Conservation (phyloP, 2,329 filamentous ascomycete species). For the Seiridium unicorne region DNA sequence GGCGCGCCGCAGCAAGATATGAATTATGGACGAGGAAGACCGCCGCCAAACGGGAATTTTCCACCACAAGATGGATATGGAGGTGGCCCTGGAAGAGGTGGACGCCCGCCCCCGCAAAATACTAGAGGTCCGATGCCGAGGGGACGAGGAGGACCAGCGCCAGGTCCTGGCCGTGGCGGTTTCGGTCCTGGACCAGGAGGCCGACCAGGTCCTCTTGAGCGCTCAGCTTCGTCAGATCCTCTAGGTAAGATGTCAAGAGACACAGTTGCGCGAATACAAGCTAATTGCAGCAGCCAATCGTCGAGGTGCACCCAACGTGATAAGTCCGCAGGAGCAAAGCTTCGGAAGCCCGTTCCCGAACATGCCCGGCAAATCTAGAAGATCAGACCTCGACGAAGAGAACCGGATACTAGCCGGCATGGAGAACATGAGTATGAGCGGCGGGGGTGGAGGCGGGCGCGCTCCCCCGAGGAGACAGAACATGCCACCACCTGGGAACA, state of each 20-base stretch:
- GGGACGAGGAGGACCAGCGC: slow-evolving; percentile 19
- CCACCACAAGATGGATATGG: slow-evolving; percentile 45
- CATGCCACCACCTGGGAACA: slow-evolving; percentile 23
- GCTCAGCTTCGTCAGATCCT: slow-evolving; percentile 35
- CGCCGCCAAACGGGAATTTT: slow-evolving; percentile 34
- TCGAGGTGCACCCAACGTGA: slow-evolving; percentile 16
- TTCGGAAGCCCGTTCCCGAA: slow-evolving; percentile 40
- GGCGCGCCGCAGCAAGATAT: slow-evolving; percentile 37
- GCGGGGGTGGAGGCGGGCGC: slow-evolving; percentile 6
- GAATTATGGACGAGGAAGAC: slow-evolving; percentile 42
- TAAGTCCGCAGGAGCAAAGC: slow-evolving; percentile 28
- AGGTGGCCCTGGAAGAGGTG: slow-evolving; percentile 36
- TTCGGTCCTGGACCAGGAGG: slow-evolving; percentile 19
- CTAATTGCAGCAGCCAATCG: slow-evolving; percentile 21
- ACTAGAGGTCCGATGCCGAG: slow-evolving; percentile 45
- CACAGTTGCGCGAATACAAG: not conserved
- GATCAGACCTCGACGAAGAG: slow-evolving; percentile 39
- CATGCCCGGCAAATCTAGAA: slow-evolving; percentile 38
- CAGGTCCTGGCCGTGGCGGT: slow-evolving; percentile 22
- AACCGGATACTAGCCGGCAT: slow-evolving; percentile 39
- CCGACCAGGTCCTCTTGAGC: slow-evolving; percentile 37
- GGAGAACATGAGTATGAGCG: slow-evolving; percentile 37
- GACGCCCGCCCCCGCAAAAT: slow-evolving; percentile 34
- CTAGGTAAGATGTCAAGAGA: slow-evolving; percentile 19
- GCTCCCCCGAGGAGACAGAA: slow-evolving; percentile 13